Evolutionary conservation across 2,329 filamentous ascomycete genomes (phyloP), one percentile per base, ranked within the genome.

Genomic region (Ophiostoma montium): DNA sequence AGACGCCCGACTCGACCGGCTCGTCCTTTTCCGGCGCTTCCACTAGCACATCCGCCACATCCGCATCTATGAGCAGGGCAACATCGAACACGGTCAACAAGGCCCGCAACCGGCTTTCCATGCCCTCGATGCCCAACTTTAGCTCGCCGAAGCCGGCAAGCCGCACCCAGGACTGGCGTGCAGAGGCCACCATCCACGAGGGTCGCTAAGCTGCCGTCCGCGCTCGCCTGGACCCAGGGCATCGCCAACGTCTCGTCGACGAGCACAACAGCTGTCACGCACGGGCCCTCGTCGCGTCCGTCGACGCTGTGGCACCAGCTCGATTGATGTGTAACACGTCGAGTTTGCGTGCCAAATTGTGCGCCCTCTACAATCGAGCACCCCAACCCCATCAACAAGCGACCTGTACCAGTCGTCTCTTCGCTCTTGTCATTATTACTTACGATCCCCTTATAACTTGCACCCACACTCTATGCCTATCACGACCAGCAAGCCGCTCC

Each of bases 1-100:
- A 80, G 61, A 77, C 73, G 0, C 76, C 77, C 54, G 73, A 66
- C 65, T 69, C 70, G 47, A 79, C 75, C 1, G 75, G 75, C 50
- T 78, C 74, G 16, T 77, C 74, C 5, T 64, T 69, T 44, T 70
- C 69, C 57, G 63, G 59, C 35, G 58, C 54, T 54, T 60, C 57
- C 52, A 62, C 55, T 11, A 31, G 23, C 19, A 52, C 44, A 33
- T 39, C 42, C 33, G 7, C 27, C 13, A 12, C 63, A 31, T 16
- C 63, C 65, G 59, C 61, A 62, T 53, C 62, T 62, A 48, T 58
- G 59, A 51, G 57, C 5, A 60, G 49, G 50, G 54, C 48, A 27
- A 53, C 58, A 54, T 41, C 53, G 54, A 55, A 56, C 57, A 57
- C 57, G 3, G 50, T 59, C 9, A 58, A 62, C 45, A 68, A 71